A percentile compares a stretch with the other conserved stretches of the same genome.
phyloP scores from a whole-genome alignment of 2,329 filamentous ascomycete species.

The Aureobasidium sp. region DNA sequence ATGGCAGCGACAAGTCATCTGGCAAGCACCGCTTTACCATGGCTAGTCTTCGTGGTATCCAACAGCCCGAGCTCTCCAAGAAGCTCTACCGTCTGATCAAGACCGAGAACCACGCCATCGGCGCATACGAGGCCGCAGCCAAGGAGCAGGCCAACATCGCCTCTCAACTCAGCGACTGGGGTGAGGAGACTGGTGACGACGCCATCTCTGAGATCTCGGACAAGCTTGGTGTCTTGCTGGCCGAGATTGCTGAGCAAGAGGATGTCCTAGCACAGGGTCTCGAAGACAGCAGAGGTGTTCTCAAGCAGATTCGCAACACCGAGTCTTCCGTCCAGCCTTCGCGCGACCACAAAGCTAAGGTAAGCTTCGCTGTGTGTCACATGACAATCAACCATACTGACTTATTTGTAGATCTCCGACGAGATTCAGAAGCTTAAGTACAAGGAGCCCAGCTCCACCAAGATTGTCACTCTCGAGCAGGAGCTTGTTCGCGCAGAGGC shows the following conservation, averaged over 20 bases:
- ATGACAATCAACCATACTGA: conserved; percentile 3
- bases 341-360: conserved; percentile 75
- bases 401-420: conserved; percentile 57
- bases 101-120: conserved; percentile 82
- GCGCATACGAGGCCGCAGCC: conserved; percentile 74
- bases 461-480: conserved; percentile 81
- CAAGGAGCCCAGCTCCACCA: conserved; percentile 81
- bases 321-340: conserved; percentile 93
- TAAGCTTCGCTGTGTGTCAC: conserved; percentile 19
- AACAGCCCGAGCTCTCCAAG: conserved; percentile 82
- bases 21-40: conserved; percentile 72
- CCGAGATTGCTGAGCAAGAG: conserved; percentile 91
- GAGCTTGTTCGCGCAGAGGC: conserved; percentile 94
- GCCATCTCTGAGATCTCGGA: conserved; percentile 83
- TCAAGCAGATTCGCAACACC: conserved; percentile 93
- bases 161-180: conserved; percentile 91
- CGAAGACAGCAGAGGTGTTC: conserved; percentile 71
- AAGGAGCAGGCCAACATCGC: conserved; percentile 81
- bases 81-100: conserved; percentile 91
- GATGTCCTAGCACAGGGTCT: conserved; percentile 78
- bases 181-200: conserved; percentile 83
- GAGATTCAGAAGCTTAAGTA: conserved; percentile 88
- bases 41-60: conserved; percentile 73
- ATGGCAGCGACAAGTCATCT: conserved; percentile 35
- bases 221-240: conserved; percentile 87